Evolutionary conservation across 2,329 filamentous ascomycete genomes (phyloP).

Genomic region (Alternaria panax): DNA sequence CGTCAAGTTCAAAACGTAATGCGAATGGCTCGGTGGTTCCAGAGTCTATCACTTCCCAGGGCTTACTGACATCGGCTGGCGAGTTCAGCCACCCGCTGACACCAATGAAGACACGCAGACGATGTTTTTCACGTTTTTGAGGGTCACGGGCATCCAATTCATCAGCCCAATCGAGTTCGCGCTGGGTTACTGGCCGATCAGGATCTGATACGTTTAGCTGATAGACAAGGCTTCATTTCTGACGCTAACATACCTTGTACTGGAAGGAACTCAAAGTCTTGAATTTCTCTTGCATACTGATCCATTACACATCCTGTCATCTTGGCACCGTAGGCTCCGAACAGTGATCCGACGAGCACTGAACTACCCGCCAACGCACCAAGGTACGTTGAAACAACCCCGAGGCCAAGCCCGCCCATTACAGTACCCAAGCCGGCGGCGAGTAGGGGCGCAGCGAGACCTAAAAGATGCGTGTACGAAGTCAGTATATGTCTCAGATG

Average conservation of each 20-base stretch:
- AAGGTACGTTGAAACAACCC: constrained; percentile 76
- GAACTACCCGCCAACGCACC: constrained; percentile 81
- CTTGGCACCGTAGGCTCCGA: constrained; percentile 84
- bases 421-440: constrained; percentile 79
- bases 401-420: constrained; percentile 77
- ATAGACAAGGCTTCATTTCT: background rate
- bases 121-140: constrained; percentile 39
- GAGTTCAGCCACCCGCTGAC: constrained; percentile 81
- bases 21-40: constrained; percentile 77
- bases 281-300: constrained; percentile 79
- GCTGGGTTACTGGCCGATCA: constrained; percentile 29
- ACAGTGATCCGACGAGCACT: constrained; percentile 80
- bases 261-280: constrained; percentile 88
- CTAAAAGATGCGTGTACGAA: too few relatives aligned
- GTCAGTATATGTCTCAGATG: too few relatives aligned
- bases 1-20: constrained; percentile 80
- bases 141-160: constrained; percentile 37
- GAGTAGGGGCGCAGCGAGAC: constrained; percentile 76
- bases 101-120: constrained; percentile 76
- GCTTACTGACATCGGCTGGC: constrained; percentile 71
- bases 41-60: constrained; percentile 77
- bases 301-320: constrained; percentile 88
- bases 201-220: constrained; percentile 25
- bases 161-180: constrained; percentile 33
- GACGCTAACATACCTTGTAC: constrained; percentile 57